Percentiles rank a stretch among this genome's conserved stretches.
phyloP scores from a whole-genome alignment of 345 rosid species.

The Syzygium aromaticum region DNA sequence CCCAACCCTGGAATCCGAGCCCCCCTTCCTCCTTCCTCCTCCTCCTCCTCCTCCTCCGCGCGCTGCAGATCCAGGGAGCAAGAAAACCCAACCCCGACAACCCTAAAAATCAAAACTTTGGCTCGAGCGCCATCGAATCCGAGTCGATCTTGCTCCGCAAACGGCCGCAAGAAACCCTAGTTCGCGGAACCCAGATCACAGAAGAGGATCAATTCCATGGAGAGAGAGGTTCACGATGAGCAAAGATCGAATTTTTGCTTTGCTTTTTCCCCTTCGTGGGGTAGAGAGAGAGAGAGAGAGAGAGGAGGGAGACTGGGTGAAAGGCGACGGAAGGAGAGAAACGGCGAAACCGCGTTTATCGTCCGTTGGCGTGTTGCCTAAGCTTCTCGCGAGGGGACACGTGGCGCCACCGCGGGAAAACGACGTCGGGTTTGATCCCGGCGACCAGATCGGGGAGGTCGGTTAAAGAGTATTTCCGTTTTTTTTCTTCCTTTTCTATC shows the following conservation, averaged over 20 bases:
- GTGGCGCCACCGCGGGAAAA: slow-evolving; percentile 2
- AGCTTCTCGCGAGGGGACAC: slow-evolving; percentile 4
- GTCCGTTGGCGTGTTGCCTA: slow-evolving; percentile 4
- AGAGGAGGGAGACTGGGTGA: background rate
- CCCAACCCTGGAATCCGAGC: background rate
- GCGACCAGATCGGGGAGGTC: background rate
- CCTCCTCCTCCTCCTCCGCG: background rate
- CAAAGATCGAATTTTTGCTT: background rate
- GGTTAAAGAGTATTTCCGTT: background rate
- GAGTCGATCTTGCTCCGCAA: background rate
- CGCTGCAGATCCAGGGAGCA: background rate
- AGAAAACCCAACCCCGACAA: background rate
- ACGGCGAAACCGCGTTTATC: slow-evolving; percentile 27
- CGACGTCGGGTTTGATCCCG: background rate
- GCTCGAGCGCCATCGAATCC: background rate
- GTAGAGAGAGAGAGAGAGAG: background rate
- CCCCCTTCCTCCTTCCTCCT: background rate
- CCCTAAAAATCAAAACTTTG: background rate
- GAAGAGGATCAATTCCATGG: background rate
- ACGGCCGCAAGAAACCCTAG: background rate
- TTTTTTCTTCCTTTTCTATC: background rate
- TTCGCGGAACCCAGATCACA: background rate
- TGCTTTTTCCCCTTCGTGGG: background rate
- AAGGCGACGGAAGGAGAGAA: background rate
- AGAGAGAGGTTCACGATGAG: background rate